phyloP scores from a whole-genome alignment of 2,329 filamentous ascomycete genomes.

The Aspergillus udagawae region DNA sequence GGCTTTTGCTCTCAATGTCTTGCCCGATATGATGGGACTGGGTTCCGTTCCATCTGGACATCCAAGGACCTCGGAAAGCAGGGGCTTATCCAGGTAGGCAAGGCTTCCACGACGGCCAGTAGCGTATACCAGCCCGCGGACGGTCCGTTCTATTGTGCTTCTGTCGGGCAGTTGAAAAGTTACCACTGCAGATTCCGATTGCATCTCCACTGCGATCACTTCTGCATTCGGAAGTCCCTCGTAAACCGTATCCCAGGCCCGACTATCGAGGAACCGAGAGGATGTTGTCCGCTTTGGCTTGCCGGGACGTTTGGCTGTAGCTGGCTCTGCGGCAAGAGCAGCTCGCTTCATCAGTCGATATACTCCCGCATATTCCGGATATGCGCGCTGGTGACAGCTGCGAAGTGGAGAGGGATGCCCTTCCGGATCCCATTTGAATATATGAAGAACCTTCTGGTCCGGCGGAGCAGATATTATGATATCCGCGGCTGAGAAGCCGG shows the following conservation, averaged over 20 bases:
- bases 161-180: constrained; percentile 44
- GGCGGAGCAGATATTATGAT: constrained; percentile 53
- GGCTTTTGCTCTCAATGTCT: constrained; percentile 52
- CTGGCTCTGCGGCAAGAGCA: constrained; percentile 21
- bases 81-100: constrained; percentile 45
- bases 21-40: constrained; percentile 45
- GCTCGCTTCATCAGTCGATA: constrained; percentile 59
- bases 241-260: constrained; percentile 50
- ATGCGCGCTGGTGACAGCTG: constrained; percentile 57
- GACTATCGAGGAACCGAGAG: constrained; percentile 44
- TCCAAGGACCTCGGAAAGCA: constrained; percentile 48
- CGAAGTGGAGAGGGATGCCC: constrained; percentile 54
- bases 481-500: constrained; percentile 60
- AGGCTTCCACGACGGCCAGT: constrained; percentile 55
- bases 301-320: constrained; percentile 18
- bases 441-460: constrained; percentile 53
- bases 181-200: constrained; percentile 32
- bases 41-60: constrained; percentile 10
- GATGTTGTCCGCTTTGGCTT: constrained; percentile 34
- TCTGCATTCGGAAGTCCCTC: constrained; percentile 55
- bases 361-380: constrained; percentile 59
- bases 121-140: constrained; percentile 52
- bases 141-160: constrained; percentile 40
- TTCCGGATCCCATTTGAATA: constrained; percentile 58
- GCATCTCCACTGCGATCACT: constrained; percentile 37